phyloP scores from a whole-genome alignment of 2,329 filamentous ascomycete species.

The Paecilomyces sp. region DNA sequence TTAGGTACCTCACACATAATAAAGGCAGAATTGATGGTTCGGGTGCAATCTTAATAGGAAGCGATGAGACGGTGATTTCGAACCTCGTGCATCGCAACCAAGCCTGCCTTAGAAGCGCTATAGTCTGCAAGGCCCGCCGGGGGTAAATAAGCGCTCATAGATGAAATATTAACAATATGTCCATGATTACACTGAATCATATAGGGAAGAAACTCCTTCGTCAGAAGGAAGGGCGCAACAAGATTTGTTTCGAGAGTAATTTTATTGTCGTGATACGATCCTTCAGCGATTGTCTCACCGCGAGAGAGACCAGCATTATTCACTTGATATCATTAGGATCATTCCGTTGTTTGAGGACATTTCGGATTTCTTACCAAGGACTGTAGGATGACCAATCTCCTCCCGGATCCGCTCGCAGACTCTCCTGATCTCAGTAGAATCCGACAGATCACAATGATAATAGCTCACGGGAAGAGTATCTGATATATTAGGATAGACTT shows the following conservation, averaged over 20 bases:
- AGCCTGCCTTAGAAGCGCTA: slow-evolving; percentile 16
- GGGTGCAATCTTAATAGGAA: background rate
- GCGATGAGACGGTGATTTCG: background rate
- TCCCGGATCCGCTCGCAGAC: slow-evolving; percentile 21
- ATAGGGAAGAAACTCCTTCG: slow-evolving; percentile 14
- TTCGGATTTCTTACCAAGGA: background rate
- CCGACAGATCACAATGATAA: slow-evolving; percentile 35
- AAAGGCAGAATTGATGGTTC: too few species aligned
- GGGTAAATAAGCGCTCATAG: slow-evolving; percentile 17
- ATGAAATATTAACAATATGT: slow-evolving; percentile 16
- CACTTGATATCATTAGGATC: slow-evolving; percentile 4
- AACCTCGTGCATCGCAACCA: slow-evolving; percentile 16
- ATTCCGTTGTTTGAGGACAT: background rate
- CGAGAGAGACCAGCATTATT: slow-evolving; percentile 15
- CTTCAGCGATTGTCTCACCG: slow-evolving; percentile 6
- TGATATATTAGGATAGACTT: slow-evolving; percentile 4
- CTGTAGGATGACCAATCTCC: slow-evolving; percentile 30
- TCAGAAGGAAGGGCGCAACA: slow-evolving; percentile 12
- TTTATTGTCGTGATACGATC: slow-evolving; percentile 10
- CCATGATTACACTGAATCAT: slow-evolving; percentile 17
- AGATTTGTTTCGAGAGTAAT: slow-evolving; percentile 15
- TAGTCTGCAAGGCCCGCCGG: slow-evolving; percentile 17
- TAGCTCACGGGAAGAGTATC: slow-evolving; percentile 3
- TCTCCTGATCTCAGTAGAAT: slow-evolving; percentile 18
- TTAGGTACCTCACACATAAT: background rate